Evolutionary conservation across 148 eudicot species (phyloP), one percentile per base, ranked within the genome.

Genomic region (Fagopyrum tataricum): DNA sequence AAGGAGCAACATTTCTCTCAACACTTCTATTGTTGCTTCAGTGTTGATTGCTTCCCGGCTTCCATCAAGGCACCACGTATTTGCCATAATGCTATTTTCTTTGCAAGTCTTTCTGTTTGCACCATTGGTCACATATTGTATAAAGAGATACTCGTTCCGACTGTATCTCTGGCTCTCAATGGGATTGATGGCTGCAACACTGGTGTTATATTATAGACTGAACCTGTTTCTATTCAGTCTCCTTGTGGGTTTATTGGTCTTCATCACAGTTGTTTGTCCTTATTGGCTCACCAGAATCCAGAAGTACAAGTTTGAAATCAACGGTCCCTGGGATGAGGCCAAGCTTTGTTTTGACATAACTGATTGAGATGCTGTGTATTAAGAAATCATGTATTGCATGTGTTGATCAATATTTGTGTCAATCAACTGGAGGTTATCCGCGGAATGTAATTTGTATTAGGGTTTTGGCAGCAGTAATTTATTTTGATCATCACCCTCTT

Each of bases 301-400:
- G 72, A 89, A 86, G 79, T 93, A 89, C 81, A 93, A 93, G 85
- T 89, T 93, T 79, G 96, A 93, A 80, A 93, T 90, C 66, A 93
- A 93, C 78, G 98, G 98, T 73, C 98, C 98, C 11, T 89, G 97
- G 97, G 98, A 91, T 77, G 98, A 93, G 83, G 97, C 98, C 71
- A 91, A 91, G 80, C 91, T 93, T 44, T 93, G 97, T 80, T 91
- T 93, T 72, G 84, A 91, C 71, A 83, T 89, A 59, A 89, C 86
- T 37, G 95, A 91, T 48, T 93, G 79, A 89, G 18, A 44, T 43
- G 8, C 43, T 39, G 9, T 64, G 69, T 20, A 55, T 55, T 55
- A 6, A 55, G 61, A 55, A 20, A 7, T 55, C 11, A 55, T 18
- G 61, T 20, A 55, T 20, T 20, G 11, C 4, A 23, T 55, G 9